Conservation (phyloP, 2,329 filamentous ascomycete genomes). For the Grosmannia clavigera region DNA sequence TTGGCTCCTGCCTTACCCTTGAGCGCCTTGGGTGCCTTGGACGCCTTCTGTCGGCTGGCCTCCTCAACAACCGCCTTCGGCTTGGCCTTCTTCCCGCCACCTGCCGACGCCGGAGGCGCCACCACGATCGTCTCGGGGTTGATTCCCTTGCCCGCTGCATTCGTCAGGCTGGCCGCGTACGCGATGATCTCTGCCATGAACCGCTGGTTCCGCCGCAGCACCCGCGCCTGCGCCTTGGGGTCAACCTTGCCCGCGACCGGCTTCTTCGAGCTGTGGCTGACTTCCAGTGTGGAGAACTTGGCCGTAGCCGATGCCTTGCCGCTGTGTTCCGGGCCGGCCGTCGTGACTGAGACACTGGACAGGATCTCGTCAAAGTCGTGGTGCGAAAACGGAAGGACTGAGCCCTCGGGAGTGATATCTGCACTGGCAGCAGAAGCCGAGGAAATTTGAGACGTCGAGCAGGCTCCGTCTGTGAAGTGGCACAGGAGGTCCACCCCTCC, state of each 20-base stretch:
- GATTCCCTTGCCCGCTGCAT: constrained; percentile 47
- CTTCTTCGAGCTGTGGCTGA: background rate
- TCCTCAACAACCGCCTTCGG: background rate
- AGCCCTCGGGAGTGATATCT: background rate
- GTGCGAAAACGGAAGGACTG: background rate
- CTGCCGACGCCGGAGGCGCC: constrained; percentile 7
- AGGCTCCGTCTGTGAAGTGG: background rate
- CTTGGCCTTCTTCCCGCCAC: background rate
- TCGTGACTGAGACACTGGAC: background rate
- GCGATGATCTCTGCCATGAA: constrained; percentile 55
- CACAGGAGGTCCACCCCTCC: background rate
- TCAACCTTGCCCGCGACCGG: background rate
- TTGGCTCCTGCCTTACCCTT: constrained; percentile 14
- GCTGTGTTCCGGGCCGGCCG: background rate
- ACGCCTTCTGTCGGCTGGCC: too few relatives aligned
- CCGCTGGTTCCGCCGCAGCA: constrained; percentile 39
- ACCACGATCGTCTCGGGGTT: constrained; percentile 53
- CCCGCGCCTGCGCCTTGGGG: constrained; percentile 1
- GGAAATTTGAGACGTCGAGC: background rate
- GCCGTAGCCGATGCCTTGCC: background rate
- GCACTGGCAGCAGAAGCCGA: too few relatives aligned
- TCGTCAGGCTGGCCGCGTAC: constrained; percentile 60
- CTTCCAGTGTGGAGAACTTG: background rate
- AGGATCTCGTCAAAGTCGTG: background rate
- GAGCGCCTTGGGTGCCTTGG: background rate